Percentiles rank a stretch among this genome's conserved stretches.
Conservation (phyloP, 2,329 filamentous ascomycete genomes). For the Colletotrichum cereale region DNA sequence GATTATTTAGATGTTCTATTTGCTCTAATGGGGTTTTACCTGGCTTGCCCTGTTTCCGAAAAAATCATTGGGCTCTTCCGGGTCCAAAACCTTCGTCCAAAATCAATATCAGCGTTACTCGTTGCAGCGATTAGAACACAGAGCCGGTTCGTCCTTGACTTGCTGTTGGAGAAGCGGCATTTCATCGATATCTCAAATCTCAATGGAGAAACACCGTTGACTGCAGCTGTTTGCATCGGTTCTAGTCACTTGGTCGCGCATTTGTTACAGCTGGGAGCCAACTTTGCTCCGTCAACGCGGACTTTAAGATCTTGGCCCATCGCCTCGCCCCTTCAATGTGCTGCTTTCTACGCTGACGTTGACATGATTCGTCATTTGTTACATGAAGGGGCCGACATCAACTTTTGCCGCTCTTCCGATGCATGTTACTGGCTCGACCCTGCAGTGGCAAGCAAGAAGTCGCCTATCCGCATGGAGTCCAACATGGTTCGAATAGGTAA, state of each 20-base stretch:
- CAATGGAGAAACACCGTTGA: background rate
- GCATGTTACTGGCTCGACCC: rapidly evolving
- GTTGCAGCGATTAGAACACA: background rate
- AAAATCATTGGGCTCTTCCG: background rate
- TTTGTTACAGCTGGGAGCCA: background rate
- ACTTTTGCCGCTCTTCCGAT: background rate
- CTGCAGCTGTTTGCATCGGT: rapidly evolving
- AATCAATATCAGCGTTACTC: background rate
- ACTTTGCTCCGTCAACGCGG: rapidly evolving
- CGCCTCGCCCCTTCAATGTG: background rate
- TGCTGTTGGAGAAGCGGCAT: rapidly evolving
- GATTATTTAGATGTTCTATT: background rate
- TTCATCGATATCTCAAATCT: background rate
- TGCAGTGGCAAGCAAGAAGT: no score
- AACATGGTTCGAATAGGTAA: no score
- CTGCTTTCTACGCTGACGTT: background rate
- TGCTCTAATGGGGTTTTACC: background rate
- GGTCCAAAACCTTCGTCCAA: background rate
- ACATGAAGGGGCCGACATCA: background rate
- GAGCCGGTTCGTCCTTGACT: rapidly evolving
- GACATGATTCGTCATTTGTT: rapidly evolving
- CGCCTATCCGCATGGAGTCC: no score
- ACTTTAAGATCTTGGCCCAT: rapidly evolving
- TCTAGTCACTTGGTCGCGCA: background rate
- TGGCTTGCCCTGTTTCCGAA: background rate